Percentiles rank a stretch among this genome's conserved stretches.
Evolutionary conservation across 257 asterid species (phyloP).

Genomic region (Ilex asprella): DNA sequence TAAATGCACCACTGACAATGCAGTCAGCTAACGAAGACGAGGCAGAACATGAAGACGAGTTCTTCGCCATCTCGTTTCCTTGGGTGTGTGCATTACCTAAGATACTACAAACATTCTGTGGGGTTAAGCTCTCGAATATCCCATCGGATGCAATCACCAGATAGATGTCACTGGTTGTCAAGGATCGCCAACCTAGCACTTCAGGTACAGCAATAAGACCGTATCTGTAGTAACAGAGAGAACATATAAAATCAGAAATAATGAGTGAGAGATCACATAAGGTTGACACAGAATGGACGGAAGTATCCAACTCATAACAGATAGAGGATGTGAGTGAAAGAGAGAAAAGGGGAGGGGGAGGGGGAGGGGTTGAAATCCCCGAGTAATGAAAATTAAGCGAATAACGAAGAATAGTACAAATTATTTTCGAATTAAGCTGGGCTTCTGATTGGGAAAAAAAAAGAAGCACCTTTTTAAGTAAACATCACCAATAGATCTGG

Average conservation of each 20-base stretch:
- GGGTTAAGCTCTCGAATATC: slow-evolving; percentile 51
- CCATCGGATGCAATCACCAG: slow-evolving; percentile 74
- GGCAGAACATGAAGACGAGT: slow-evolving; percentile 16
- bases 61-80: slow-evolving; percentile 8
- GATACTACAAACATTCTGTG: slow-evolving; percentile 47
- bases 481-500: slow-evolving; percentile 74
- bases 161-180: slow-evolving; percentile 29
- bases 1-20: slow-evolving; percentile 36
- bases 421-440: neutral
- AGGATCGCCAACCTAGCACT: slow-evolving; percentile 41
- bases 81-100: slow-evolving; percentile 7
- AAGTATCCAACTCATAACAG: neutral
- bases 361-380: neutral
- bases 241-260: neutral
- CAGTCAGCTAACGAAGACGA: slow-evolving; percentile 39
- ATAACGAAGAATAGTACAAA: neutral
- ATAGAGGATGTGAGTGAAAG: too few relatives aligned
- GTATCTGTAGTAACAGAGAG: slow-evolving; percentile 24
- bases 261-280: too few relatives aligned
- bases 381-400: neutral
- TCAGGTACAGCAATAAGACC: slow-evolving; percentile 76
- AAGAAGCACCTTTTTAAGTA: slow-evolving; percentile 36
- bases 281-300: neutral
- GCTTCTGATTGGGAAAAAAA: neutral
- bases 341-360: too few relatives aligned